Conservation (phyloP, 2,329 filamentous ascomycete genomes). For the Pseudogymnoascus sp. region DNA sequence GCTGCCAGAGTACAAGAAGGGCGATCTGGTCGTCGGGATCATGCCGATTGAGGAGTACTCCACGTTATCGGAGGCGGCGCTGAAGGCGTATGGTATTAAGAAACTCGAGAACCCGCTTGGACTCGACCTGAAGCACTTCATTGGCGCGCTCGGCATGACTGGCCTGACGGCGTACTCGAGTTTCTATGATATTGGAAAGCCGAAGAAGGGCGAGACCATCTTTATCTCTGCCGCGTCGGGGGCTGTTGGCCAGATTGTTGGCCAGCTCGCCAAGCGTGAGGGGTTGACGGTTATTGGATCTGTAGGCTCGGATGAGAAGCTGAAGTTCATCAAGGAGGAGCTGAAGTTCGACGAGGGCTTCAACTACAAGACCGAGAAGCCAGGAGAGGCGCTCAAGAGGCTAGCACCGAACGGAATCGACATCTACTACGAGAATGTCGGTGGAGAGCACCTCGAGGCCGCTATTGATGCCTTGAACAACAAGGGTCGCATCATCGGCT, state of each 20-base stretch:
- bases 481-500: conserved; percentile 54
- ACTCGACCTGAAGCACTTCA: conserved; percentile 57
- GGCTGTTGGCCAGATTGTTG: conserved; percentile 66
- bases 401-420: conserved; percentile 66
- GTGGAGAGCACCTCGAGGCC: conserved; percentile 64
- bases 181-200: conserved; percentile 66
- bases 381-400: conserved; percentile 52
- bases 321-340: conserved; percentile 64
- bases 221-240: conserved; percentile 68
- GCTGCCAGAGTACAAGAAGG: conserved; percentile 50
- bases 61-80: conserved; percentile 39
- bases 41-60: conserved; percentile 63
- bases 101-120: conserved; percentile 62
- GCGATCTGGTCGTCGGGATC: conserved; percentile 54
- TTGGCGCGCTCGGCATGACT: conserved; percentile 71
- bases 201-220: conserved; percentile 68
- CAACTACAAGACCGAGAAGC: conserved; percentile 72
- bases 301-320: conserved; percentile 67
- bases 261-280: conserved; percentile 67
- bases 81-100: conserved; percentile 31
- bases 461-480: conserved; percentile 54
- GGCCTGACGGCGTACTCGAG: conserved; percentile 67
- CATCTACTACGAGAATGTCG: conserved; percentile 77
- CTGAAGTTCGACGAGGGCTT: conserved; percentile 65
- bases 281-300: conserved; percentile 66